Evolutionary conservation across 768 basidiomycete species (phyloP).

Genomic region (Hydnomerulius pinastri): DNA sequence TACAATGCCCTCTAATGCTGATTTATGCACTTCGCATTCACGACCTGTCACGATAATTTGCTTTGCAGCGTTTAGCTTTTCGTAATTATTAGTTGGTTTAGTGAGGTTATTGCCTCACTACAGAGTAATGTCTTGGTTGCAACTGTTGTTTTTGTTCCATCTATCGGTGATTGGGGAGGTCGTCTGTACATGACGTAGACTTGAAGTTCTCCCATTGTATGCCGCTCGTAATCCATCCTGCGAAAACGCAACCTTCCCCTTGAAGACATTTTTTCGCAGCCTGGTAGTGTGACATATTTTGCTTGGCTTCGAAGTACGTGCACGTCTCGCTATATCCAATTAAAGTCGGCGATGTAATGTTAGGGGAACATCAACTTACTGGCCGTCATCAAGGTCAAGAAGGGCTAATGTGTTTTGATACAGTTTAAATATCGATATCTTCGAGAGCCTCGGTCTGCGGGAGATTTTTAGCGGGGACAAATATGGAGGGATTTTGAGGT

Average conservation of each 20-base stretch:
- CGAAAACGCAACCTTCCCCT: slow-evolving; percentile 48
- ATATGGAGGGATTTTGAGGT: slow-evolving; percentile 2
- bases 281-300: slow-evolving; percentile 46
- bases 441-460: slow-evolving; percentile 53
- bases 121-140: background rate
- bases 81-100: background rate
- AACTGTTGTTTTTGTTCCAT: slow-evolving; percentile 3
- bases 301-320: slow-evolving; percentile 52
- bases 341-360: background rate
- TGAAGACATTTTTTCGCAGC: slow-evolving; percentile 49
- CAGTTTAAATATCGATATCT: slow-evolving; percentile 53
- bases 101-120: background rate
- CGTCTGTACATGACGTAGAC: slow-evolving; percentile 3
- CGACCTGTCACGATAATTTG: slow-evolving; percentile 12
- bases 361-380: slow-evolving; percentile 10
- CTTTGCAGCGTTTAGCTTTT: background rate
- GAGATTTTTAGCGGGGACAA: background rate
- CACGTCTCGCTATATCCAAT: slow-evolving; percentile 18
- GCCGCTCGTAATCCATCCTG: slow-evolving; percentile 65
- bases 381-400: slow-evolving; percentile 10
- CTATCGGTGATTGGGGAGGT: background rate
- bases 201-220: slow-evolving; percentile 54
- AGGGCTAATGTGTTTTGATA: slow-evolving; percentile 32
- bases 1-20: slow-evolving; percentile 15
- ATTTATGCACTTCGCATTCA: slow-evolving; percentile 14